Evolutionary conservation across 2,329 filamentous ascomycete genomes (phyloP).

Genomic region (Pyricularia pennisetigena): DNA sequence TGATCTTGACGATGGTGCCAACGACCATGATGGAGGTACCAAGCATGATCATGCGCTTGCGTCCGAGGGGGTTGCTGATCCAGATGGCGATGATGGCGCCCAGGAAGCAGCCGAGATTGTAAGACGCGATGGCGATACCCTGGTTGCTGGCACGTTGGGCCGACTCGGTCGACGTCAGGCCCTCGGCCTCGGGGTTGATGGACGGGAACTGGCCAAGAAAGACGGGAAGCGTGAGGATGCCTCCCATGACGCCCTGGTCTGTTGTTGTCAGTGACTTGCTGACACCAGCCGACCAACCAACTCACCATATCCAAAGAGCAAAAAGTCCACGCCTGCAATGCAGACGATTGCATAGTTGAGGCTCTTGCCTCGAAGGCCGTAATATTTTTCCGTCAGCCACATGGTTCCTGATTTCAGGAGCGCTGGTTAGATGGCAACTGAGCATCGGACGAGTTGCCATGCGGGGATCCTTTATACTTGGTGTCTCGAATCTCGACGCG

Average conservation of each 20-base stretch:
- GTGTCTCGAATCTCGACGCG: background rate
- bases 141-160: constrained; percentile 39
- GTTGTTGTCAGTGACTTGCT: constrained; percentile 16
- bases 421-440: background rate
- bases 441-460: background rate
- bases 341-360: constrained; percentile 61
- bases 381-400: constrained; percentile 29
- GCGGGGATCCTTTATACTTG: background rate
- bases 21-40: constrained; percentile 31
- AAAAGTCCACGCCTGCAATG: constrained; percentile 65
- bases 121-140: constrained; percentile 24
- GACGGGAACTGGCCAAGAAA: constrained; percentile 46
- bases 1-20: constrained; percentile 29
- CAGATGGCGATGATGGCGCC: constrained; percentile 20
- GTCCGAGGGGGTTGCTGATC: constrained; percentile 29
- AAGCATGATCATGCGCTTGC: constrained; percentile 28
- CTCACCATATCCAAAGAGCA: constrained; percentile 49
- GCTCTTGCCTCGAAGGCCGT: constrained; percentile 54
- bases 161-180: constrained; percentile 19
- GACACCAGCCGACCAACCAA: background rate
- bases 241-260: constrained; percentile 71
- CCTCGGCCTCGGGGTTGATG: constrained; percentile 34
- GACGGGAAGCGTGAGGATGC: constrained; percentile 57
- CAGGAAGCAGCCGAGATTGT: constrained; percentile 20
- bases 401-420: background rate